A percentile compares a stretch with the other conserved stretches of the same genome.
Evolutionary conservation across 305 asterid genomes (phyloP).

Genomic region (Fraxinus albicans): DNA sequence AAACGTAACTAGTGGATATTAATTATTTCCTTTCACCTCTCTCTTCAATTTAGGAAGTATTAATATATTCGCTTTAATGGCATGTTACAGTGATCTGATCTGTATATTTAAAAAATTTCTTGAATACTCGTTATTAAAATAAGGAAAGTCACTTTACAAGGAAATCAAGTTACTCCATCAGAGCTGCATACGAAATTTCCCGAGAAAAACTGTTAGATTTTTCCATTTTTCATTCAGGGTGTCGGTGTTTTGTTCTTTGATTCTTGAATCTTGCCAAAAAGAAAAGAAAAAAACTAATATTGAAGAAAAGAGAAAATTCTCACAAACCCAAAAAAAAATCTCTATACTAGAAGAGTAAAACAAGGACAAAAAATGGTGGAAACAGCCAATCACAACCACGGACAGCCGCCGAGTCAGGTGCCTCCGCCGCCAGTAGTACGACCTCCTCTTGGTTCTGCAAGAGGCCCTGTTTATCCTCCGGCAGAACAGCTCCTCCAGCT

Average conservation of each 20-base stretch:
- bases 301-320: background rate
- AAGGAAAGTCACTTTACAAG: background rate
- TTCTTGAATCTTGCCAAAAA: constrained; percentile 3
- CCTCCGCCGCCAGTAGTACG: constrained; percentile 40
- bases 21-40: background rate
- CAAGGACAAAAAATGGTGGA: constrained; percentile 58
- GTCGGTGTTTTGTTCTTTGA: constrained; percentile 33
- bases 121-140: background rate
- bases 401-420: constrained; percentile 46
- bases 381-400: constrained; percentile 49
- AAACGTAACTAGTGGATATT: background rate
- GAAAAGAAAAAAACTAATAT: background rate
- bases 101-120: background rate
- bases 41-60: constrained; percentile 20
- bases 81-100: constrained; percentile 6
- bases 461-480: constrained; percentile 83
- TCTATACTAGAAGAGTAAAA: background rate
- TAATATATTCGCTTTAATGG: background rate
- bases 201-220: background rate
- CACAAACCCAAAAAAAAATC: background rate
- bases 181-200: background rate
- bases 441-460: constrained; percentile 83
- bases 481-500: constrained; percentile 94
- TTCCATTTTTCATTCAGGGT: background rate
- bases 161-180: background rate